Percentiles rank a stretch among this genome's conserved stretches.
phyloP scores from a whole-genome alignment of 2,329 filamentous ascomycete species.

The Periconia digitata region DNA sequence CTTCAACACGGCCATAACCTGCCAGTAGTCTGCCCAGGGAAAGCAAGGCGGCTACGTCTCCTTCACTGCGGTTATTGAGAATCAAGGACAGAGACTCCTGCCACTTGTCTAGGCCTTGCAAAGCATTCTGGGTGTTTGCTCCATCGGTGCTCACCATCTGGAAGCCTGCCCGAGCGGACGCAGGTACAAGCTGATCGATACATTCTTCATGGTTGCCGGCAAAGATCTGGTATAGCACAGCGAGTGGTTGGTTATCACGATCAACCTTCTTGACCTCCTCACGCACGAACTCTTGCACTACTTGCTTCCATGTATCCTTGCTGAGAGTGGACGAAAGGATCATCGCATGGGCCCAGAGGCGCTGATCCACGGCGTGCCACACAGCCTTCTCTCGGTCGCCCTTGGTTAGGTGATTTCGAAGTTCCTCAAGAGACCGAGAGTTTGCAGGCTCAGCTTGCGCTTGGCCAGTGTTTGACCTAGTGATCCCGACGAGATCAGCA shows the following conservation, averaged over 20 bases:
- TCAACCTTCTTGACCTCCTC: conserved; percentile 86
- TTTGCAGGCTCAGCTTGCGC: conserved; percentile 67
- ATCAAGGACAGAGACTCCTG: conserved; percentile 84
- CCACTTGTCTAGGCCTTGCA: conserved; percentile 91
- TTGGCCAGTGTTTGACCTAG: conserved; percentile 31
- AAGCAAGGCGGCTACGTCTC: conserved; percentile 75
- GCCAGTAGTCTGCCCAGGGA: conserved; percentile 80
- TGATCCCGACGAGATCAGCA: conserved; percentile 40
- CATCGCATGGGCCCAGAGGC: conserved; percentile 95
- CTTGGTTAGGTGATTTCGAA: conserved; percentile 72
- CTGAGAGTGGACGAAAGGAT: conserved; percentile 82
- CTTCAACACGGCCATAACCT: conserved; percentile 84
- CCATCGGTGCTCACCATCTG: conserved; percentile 77
- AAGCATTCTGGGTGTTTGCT: conserved; percentile 67
- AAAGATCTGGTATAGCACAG: conserved; percentile 89
- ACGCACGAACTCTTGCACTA: conserved; percentile 91
- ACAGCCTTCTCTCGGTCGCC: conserved; percentile 90
- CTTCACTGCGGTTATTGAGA: conserved; percentile 80
- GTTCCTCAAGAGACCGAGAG: conserved; percentile 66
- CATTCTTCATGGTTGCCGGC: conserved; percentile 94
- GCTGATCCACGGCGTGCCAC: conserved; percentile 89
- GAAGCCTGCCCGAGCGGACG: conserved; percentile 86
- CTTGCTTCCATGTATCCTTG: conserved; percentile 78
- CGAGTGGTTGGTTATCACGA: conserved; percentile 81
- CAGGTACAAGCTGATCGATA: conserved; percentile 91